These are phyloP conservation scores for Seminavis robusta DNA, from an alignment of 108 stramenopile species.

Conservation along the genomic window DNA sequence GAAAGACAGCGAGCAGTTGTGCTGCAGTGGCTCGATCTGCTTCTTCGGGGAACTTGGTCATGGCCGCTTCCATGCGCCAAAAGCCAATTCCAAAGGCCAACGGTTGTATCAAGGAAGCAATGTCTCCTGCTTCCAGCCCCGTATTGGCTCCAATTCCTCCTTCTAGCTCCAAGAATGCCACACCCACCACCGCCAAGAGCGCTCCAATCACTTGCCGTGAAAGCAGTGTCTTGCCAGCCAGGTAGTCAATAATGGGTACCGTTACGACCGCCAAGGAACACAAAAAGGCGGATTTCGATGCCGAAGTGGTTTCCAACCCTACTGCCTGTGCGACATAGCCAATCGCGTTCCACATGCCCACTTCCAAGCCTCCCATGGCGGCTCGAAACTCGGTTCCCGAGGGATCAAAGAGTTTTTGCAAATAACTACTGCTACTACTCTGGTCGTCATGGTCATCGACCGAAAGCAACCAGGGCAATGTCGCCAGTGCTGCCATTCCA, in stretches of 20 bases:
- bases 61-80: constrained; percentile 59
- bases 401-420: constrained; percentile 1
- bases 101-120: constrained; percentile 71
- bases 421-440: too few species aligned
- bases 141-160: constrained; percentile 11
- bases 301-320: constrained; percentile 75
- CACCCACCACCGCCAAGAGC: constrained; percentile 77
- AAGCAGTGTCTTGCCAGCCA: constrained; percentile 47
- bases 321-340: constrained; percentile 90
- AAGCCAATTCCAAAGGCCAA: constrained; percentile 87
- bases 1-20: constrained; percentile 75
- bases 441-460: too few species aligned
- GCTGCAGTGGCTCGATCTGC: constrained; percentile 76
- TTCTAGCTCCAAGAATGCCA: constrained; percentile 75
- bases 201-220: constrained; percentile 51
- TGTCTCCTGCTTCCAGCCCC: constrained; percentile 43
- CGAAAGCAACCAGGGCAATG: constrained; percentile 66
- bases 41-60: constrained; percentile 59
- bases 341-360: constrained; percentile 76
- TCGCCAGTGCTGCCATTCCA: constrained; percentile 63
- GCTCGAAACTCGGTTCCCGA: constrained; percentile 17
- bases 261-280: constrained; percentile 89
- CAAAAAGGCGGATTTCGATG: constrained; percentile 87
- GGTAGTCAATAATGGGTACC: constrained; percentile 82
- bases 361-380: constrained; percentile 74